Percentiles rank a stretch among this genome's conserved stretches.
phyloP scores from a whole-genome alignment of 371 early-diverging fungal genomes.

The Rhizopus stolonifer region DNA sequence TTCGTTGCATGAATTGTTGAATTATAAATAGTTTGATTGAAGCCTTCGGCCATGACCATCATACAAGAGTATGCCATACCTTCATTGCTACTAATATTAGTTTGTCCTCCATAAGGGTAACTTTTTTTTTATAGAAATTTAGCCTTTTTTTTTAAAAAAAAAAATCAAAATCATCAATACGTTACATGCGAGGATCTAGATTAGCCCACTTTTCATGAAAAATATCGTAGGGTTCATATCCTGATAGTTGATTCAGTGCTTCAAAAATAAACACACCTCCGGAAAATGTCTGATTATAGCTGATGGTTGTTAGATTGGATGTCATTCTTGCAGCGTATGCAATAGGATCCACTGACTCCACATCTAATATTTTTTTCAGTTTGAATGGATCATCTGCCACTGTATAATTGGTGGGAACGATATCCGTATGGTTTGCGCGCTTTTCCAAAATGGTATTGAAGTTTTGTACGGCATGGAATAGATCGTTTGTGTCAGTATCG shows the following conservation, averaged over 20 bases:
- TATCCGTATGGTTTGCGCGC: slow-evolving; percentile 15
- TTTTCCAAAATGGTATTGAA: slow-evolving; percentile 30
- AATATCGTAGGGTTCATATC: slow-evolving; percentile 45
- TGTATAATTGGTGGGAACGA: slow-evolving; percentile 11
- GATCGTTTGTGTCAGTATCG: slow-evolving; percentile 15
- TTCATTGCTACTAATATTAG: slow-evolving; percentile 34
- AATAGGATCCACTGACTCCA: slow-evolving; percentile 24
- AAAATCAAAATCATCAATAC: background rate
- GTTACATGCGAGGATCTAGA: slow-evolving; percentile 47
- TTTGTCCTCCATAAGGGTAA: slow-evolving; percentile 39
- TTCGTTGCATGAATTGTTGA: slow-evolving; percentile 17
- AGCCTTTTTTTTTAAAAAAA: background rate
- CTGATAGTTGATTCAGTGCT: slow-evolving; percentile 32
- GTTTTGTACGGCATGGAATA: slow-evolving; percentile 17
- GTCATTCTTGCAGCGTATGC: slow-evolving; percentile 31
- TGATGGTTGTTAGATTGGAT: slow-evolving; percentile 18
- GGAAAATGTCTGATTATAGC: slow-evolving; percentile 40
- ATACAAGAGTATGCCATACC: slow-evolving; percentile 57
- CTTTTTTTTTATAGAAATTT: slow-evolving; percentile 4
- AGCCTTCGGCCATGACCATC: slow-evolving; percentile 55
- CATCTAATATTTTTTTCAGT: slow-evolving; percentile 8
- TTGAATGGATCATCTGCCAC: background rate
- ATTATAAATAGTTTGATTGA: slow-evolving; percentile 37
- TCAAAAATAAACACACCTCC: slow-evolving; percentile 45
- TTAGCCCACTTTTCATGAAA: slow-evolving; percentile 48